Conservation (phyloP, 345 rosid species). For the Populus tremula region DNA sequence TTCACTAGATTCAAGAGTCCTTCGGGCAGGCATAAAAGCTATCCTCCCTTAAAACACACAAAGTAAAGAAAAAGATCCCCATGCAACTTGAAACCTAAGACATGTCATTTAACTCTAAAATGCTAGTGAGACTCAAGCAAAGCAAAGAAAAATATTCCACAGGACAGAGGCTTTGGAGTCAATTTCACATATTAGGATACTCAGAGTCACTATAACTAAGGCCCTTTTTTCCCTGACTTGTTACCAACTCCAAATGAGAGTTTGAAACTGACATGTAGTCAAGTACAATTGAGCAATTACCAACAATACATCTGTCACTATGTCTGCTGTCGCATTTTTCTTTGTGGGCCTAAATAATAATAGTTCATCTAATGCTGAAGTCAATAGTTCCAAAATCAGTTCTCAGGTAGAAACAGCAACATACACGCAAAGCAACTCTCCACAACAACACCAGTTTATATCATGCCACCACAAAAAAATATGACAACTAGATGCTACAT, state of each 20-base stretch:
- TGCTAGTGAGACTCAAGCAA: neutral
- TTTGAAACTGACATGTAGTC: neutral
- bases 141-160: neutral
- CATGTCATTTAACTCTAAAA: neutral
- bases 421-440: neutral
- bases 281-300: neutral
- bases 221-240: neutral
- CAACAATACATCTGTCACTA: neutral
- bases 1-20: neutral
- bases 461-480: neutral
- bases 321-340: neutral
- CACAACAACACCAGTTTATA: neutral
- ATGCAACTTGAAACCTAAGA: neutral
- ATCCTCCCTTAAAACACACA: neutral
- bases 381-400: neutral
- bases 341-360: neutral
- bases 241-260: neutral
- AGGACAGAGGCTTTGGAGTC: neutral
- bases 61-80: neutral
- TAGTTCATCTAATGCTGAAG: neutral
- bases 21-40: neutral
- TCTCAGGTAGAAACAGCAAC: neutral
- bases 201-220: neutral
- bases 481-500: constrained; percentile 11
- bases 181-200: neutral